A percentile compares a stretch with the other conserved stretches of the same genome.
phyloP scores from a whole-genome alignment of 2,329 filamentous ascomycete species.

The Venturiaceae sp. region DNA sequence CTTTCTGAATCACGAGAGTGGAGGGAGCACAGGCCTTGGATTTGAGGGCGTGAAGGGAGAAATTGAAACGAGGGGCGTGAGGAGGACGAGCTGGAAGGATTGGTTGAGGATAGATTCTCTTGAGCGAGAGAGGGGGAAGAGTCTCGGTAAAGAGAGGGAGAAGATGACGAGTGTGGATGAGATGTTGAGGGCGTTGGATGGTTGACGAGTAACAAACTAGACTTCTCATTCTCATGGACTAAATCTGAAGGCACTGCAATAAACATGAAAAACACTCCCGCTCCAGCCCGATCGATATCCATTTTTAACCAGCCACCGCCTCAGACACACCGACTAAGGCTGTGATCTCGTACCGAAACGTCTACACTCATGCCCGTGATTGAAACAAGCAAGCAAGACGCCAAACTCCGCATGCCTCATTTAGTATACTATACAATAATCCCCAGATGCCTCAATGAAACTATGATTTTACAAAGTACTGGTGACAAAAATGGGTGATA shows the following conservation, averaged over 20 bases:
- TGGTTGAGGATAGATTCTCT: slow-evolving; percentile 79
- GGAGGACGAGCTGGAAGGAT: slow-evolving; percentile 68
- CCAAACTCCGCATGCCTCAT: background rate
- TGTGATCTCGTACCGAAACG: background rate
- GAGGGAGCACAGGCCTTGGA: slow-evolving; percentile 41
- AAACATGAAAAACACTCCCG: no score
- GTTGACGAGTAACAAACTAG: no score
- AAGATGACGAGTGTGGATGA: slow-evolving; percentile 48
- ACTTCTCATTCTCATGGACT: no score
- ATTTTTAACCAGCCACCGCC: background rate
- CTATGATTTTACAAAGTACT: background rate
- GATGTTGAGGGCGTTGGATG: slow-evolving; percentile 43
- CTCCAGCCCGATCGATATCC: no score
- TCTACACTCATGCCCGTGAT: no score
- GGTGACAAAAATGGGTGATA: background rate
- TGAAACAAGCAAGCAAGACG: background rate
- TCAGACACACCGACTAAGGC: background rate
- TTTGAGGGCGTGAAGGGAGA: slow-evolving; percentile 69
- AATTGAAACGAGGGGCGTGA: slow-evolving; percentile 43
- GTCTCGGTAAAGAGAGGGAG: slow-evolving; percentile 67
- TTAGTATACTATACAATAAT: background rate
- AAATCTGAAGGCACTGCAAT: no score
- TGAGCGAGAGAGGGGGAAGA: slow-evolving; percentile 58
- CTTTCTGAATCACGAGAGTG: slow-evolving; percentile 37
- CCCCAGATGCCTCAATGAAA: background rate